phyloP scores from a whole-genome alignment of 768 basidiomycete species.

The Hypholoma sublateritium region DNA sequence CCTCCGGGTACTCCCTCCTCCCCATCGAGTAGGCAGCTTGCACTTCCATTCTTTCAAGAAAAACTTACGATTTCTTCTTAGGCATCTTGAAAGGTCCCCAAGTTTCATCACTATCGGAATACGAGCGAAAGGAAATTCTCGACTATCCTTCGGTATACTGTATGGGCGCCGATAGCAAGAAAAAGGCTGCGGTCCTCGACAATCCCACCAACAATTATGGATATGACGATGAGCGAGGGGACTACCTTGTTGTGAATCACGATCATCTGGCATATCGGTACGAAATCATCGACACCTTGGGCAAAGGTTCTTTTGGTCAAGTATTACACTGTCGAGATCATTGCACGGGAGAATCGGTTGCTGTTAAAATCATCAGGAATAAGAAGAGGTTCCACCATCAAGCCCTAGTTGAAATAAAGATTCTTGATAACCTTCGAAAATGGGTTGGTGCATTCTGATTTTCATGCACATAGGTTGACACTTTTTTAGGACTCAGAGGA shows the following conservation, averaged over 20 bases:
- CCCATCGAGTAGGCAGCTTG: constrained; percentile 60
- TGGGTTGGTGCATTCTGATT: constrained; percentile 63
- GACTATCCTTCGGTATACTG: constrained; percentile 86
- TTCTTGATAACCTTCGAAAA: constrained; percentile 93
- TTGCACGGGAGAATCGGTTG: constrained; percentile 92
- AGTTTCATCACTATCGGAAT: constrained; percentile 76
- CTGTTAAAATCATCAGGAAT: constrained; percentile 98
- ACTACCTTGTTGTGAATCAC: constrained; percentile 85
- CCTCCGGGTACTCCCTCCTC: constrained; percentile 64
- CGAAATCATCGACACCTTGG: constrained; percentile 87
- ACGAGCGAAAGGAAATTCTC: constrained; percentile 87
- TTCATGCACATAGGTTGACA: neutral
- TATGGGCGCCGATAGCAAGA: constrained; percentile 76
- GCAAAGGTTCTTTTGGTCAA: constrained; percentile 98
- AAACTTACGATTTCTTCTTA: constrained; percentile 27
- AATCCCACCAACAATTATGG: constrained; percentile 84
- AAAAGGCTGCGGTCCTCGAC: constrained; percentile 77
- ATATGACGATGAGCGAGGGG: constrained; percentile 97
- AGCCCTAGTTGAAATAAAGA: constrained; percentile 98
- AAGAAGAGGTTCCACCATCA: constrained; percentile 99
- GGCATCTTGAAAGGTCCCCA: constrained; percentile 67
- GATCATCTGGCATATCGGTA: constrained; percentile 99
- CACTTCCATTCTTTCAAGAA: neutral
- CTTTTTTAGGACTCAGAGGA: constrained; percentile 83
- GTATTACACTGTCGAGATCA: constrained; percentile 96